Percentiles rank a stretch among this genome's conserved stretches.
Evolutionary conservation across 768 basidiomycete genomes (phyloP).

Genomic region (Kwoniella sp.): DNA sequence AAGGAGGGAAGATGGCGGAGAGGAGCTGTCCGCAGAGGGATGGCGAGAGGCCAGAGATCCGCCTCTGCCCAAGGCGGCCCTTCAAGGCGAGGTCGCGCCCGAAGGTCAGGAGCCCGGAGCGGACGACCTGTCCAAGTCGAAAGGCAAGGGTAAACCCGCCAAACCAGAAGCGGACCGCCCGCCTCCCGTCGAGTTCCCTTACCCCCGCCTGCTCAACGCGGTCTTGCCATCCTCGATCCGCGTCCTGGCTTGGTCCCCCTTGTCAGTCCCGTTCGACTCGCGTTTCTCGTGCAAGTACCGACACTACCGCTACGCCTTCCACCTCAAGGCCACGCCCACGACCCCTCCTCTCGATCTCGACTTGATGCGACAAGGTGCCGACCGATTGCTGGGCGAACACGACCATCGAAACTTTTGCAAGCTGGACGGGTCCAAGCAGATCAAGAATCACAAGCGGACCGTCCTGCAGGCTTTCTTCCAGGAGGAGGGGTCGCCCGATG

Average conservation of each 20-base stretch:
- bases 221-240: conserved; percentile 85
- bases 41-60: conserved; percentile 21
- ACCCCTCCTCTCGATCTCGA: conserved; percentile 59
- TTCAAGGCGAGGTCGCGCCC: neutral
- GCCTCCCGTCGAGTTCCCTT: conserved; percentile 62
- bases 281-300: conserved; percentile 79
- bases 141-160: neutral
- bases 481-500: conserved; percentile 1
- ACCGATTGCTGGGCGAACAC: conserved; percentile 73
- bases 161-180: no score
- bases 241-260: conserved; percentile 89
- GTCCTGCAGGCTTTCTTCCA: conserved; percentile 59
- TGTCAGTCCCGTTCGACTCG: conserved; percentile 71
- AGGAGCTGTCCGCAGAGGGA: conserved; percentile 15
- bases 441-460: conserved; percentile 67
- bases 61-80: conserved; percentile 1
- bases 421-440: conserved; percentile 84
- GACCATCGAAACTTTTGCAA: conserved; percentile 97
- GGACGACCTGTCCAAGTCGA: neutral
- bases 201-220: conserved; percentile 74
- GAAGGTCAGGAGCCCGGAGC: neutral
- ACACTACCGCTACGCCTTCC: conserved; percentile 98
- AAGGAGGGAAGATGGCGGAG: conserved; percentile 30
- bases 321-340: conserved; percentile 50
- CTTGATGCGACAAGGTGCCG: conserved; percentile 71